Evolutionary conservation across 768 basidiomycete genomes (phyloP), one percentile per base, ranked within the genome.

Genomic region (Lactarius deliciosus): DNA sequence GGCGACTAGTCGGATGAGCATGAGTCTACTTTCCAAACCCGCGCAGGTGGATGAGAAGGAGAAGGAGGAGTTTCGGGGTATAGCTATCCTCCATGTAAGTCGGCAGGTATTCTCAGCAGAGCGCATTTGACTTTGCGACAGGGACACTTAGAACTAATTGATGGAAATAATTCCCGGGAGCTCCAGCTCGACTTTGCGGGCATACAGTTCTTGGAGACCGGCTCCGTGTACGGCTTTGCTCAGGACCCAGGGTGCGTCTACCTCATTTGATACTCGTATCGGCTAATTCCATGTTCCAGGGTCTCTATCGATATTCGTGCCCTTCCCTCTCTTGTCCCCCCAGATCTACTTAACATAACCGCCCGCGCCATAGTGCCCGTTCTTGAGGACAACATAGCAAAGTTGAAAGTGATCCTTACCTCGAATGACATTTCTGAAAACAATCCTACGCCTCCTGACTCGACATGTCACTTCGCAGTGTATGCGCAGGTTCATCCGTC

Each of bases 171-270:
- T 5, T 75, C 79, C 0, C 86, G 86, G 56, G 87, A 89, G 57
- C 74, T 91, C 53, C 80, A 83, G 40, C 76, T 92, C 2, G 89
- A 92, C 66, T 87, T 94, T 68, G 87, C 89, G 73, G 92, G 89
- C 1, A 79, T 93, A 28, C 91, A 93, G 75, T 87, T 92, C 73
- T 70, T 90, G 13, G 74, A 81, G 30, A 89, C 89, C 63, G 92
- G 92, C 0, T 83, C 89, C 0, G 82, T 94, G n/a, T 91, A 87
- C 72, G 92, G 89, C 2, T 81, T 91, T 59, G 89, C 87, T 20
- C 83, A 85, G 69, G 83, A 86, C 5, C 72, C 74, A 20, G 87
- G 86, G 91, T 92, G 68, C 69, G 81, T 69, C 10, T 8, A 50
- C 57, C 28, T 22, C 25, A 30, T 36, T 62, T 18, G 7, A 45